These are phyloP conservation scores for Alternaria brassicicola DNA, from an alignment of 2,329 filamentous ascomycete species.

Conservation along the genomic window DNA sequence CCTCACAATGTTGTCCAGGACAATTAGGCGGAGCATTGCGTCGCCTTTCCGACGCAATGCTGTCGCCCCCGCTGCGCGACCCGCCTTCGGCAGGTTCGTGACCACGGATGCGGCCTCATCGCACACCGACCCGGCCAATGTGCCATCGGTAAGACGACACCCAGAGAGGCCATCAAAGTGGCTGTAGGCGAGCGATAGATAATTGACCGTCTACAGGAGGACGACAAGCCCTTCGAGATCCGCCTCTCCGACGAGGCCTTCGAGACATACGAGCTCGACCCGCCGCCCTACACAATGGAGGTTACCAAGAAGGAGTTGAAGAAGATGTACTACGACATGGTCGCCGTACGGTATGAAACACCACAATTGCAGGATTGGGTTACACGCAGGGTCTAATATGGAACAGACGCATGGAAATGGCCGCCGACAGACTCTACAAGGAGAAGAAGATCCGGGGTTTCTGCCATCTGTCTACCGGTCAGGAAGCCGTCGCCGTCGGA, in stretches of 20 bases:
- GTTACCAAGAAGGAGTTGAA: constrained; percentile 98
- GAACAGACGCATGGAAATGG: constrained; percentile 97
- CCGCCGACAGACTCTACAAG: constrained; percentile 98
- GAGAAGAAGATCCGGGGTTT: constrained; percentile 99
- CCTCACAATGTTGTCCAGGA: constrained; percentile 49
- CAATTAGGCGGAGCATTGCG: constrained; percentile 49
- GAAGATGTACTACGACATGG: constrained; percentile 99
- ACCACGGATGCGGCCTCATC: constrained; percentile 95
- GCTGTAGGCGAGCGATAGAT: constrained; percentile 5
- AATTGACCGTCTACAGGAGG: constrained; percentile 66
- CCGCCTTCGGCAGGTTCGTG: constrained; percentile 71
- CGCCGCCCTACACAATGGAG: constrained; percentile 87
- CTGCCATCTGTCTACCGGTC: constrained; percentile 97
- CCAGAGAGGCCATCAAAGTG: constrained; percentile 1
- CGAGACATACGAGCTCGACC: constrained; percentile 98
- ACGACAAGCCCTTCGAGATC: constrained; percentile 91
- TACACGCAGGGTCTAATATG: constrained; percentile 17
- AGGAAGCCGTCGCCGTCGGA: constrained; percentile 95
- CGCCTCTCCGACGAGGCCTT: constrained; percentile 97
- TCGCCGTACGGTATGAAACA: constrained; percentile 78
- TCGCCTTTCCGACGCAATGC: constrained; percentile 49
- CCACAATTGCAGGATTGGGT: background rate
- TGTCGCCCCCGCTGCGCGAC: constrained; percentile 42
- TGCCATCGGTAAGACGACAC: constrained; percentile 64
- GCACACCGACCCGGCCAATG: constrained; percentile 79